phyloP scores from a whole-genome alignment of 352 stramenopile genomes.

The Phytophthora capsici region DNA sequence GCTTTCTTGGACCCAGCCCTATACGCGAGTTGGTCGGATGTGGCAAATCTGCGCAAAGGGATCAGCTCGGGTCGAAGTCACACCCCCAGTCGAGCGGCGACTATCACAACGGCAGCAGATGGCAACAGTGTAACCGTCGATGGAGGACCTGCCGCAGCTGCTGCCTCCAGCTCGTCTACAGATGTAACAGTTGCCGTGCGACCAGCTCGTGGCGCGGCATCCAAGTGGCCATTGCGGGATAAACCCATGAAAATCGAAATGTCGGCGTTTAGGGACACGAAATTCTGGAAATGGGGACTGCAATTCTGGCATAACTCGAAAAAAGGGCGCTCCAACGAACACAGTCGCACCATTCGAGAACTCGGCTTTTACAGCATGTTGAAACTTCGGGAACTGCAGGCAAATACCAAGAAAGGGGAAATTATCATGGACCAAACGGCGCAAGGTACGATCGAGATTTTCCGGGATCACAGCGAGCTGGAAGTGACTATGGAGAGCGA shows the following conservation, averaged over 20 bases:
- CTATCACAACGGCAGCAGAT: constrained; percentile 35
- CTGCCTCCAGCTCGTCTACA: constrained; percentile 35
- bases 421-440: constrained; percentile 89
- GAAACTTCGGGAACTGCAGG: constrained; percentile 81
- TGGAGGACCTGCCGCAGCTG: constrained; percentile 43
- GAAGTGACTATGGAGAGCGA: constrained; percentile 80
- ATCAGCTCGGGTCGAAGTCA: constrained; percentile 15
- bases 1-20: constrained; percentile 85
- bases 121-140: constrained; percentile 42
- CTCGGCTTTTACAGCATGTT: constrained; percentile 89
- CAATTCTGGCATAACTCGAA: constrained; percentile 88
- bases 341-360: constrained; percentile 82
- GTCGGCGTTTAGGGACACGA: constrained; percentile 77
- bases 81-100: constrained; percentile 11
- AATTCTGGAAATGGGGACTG: constrained; percentile 89
- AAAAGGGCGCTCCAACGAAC: constrained; percentile 74
- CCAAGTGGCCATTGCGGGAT: constrained; percentile 47
- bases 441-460: constrained; percentile 86
- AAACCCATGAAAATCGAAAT: constrained; percentile 90
- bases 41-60: constrained; percentile 65
- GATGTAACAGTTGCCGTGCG: constrained; percentile 34
- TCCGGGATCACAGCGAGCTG: constrained; percentile 56
- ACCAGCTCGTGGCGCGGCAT: constrained; percentile 24
- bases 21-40: constrained; percentile 84
- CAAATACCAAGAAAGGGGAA: constrained; percentile 78